Evolutionary conservation across 306 rosid genomes (phyloP).

Genomic region (Rubus idaeus): DNA sequence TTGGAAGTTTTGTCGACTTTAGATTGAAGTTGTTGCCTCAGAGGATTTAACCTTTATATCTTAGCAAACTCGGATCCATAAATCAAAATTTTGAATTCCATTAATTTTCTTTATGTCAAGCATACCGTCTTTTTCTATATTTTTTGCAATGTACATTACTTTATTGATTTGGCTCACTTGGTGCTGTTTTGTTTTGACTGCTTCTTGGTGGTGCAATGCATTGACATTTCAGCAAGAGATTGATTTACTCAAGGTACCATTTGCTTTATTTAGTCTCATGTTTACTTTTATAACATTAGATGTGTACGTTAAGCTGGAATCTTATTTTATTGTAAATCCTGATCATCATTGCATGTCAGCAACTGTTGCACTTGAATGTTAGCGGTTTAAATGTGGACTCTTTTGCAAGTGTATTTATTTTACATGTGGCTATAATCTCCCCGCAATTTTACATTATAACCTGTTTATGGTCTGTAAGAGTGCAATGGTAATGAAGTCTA

Average conservation of each 20-base stretch:
- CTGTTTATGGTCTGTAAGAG: background rate
- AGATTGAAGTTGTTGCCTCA: background rate
- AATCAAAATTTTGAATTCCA: background rate
- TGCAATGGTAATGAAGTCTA: background rate
- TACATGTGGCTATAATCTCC: background rate
- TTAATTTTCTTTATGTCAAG: background rate
- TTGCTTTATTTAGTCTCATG: constrained; percentile 20
- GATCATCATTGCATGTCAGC: background rate
- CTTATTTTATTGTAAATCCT: background rate
- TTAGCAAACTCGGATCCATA: background rate
- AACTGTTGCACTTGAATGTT: constrained; percentile 21
- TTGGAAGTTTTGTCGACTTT: background rate
- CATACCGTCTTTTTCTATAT: constrained; percentile 6
- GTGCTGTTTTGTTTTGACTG: constrained; percentile 33
- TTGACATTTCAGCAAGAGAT: constrained; percentile 84
- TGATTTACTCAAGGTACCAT: constrained; percentile 85
- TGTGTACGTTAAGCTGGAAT: constrained; percentile 16
- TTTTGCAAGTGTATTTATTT: background rate
- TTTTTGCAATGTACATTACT: constrained; percentile 19
- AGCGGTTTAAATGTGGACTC: constrained; percentile 7
- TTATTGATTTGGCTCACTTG: constrained; percentile 37
- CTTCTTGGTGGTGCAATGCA: constrained; percentile 37
- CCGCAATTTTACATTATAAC: background rate
- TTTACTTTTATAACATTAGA: constrained; percentile 17
- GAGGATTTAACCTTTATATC: background rate